Base-by-base conservation (phyloP, 371 early-diverging fungal species). In the Batkoa obscura region DNA sequence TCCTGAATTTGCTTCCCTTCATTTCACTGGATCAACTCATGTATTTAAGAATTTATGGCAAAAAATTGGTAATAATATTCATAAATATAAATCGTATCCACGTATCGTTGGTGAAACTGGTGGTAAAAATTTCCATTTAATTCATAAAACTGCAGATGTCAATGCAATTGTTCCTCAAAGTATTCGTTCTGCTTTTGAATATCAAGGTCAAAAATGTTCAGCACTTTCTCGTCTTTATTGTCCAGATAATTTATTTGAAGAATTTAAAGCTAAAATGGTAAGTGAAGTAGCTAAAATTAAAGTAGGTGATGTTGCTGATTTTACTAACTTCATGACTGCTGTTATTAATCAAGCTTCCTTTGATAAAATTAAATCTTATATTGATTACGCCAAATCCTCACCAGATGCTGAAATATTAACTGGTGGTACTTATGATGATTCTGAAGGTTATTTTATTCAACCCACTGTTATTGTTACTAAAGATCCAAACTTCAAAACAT, bases 91-190 rank as follows among this genome's bases (percentile, higher is more conserved):
- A 67, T 77, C 81, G 55, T 97, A 92, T 67, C 98, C 98, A 49
- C 86, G 98, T 66, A 84, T 94, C 50, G 95, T 95, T 34, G 98
- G 96, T 62, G 98, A 94, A 69, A 94, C 95, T 41, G 96, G 96
- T 64, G 96, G 96, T 58, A 97, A 97, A 79, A 97, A 96, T 79
- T 92, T 88, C 79, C 98, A 97, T 63, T 71, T 97, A 60, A 61
- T 95, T 47, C 95, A 94, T 69, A 63, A 72, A 66, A 59, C 70
- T 65, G 90, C 84, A 35, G 83, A 81, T 66, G 68, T 80, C 39
- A 66, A 59, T 47, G 68, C 66, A 41, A 76, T 72, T 12, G 79
- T 77, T 64, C 61, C 79, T 42, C 86, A 90, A 68, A 91, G 95
- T 47, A 80, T 95, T 63, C 84, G 98, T 58, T 79, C 81, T 33